Conservation (phyloP, 768 basidiomycete species). For the Heimioporus sp. region DNA sequence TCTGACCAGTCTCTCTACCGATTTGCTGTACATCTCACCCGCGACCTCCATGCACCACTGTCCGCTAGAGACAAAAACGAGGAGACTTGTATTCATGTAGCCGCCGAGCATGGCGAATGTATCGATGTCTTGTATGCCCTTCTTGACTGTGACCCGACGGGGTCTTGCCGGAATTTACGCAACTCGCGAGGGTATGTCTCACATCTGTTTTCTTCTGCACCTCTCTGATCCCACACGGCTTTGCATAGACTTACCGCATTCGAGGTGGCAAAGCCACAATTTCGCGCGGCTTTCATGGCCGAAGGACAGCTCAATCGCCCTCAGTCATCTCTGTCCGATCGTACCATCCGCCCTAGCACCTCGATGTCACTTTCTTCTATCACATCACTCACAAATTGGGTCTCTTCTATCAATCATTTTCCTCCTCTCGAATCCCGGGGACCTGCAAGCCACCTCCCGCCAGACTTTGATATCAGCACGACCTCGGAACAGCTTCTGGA, state of each 20-base stretch:
- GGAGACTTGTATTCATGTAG: constrained; percentile 79
- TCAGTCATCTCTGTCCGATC: constrained; percentile 52
- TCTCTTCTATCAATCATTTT: constrained; percentile 13
- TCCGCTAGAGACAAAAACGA: constrained; percentile 62
- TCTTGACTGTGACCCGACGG: constrained; percentile 60
- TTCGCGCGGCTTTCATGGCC: constrained; percentile 58
- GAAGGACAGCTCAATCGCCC: constrained; percentile 47
- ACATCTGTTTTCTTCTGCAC: neutral
- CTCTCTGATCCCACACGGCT: neutral
- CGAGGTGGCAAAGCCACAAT: constrained; percentile 67
- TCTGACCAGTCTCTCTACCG: constrained; percentile 44
- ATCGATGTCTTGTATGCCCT: constrained; percentile 61
- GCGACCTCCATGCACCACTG: constrained; percentile 67
- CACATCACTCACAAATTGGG: constrained; percentile 41
- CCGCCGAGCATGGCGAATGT: constrained; percentile 71
- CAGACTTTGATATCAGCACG: constrained; percentile 45
- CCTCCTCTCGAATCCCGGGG: constrained; percentile 26
- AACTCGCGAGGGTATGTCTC: constrained; percentile 68
- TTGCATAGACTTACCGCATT: constrained; percentile 49
- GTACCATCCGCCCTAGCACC: constrained; percentile 49
- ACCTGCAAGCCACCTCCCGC: constrained; percentile 35
- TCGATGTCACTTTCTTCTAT: constrained; percentile 46
- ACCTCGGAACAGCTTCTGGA: constrained; percentile 49
- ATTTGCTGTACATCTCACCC: constrained; percentile 66
- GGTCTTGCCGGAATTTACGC: constrained; percentile 54